These are phyloP conservation scores for Paramecium sexaurelia DNA, from an alignment of 73 alveolate genomes.

Conservation along the genomic window DNA sequence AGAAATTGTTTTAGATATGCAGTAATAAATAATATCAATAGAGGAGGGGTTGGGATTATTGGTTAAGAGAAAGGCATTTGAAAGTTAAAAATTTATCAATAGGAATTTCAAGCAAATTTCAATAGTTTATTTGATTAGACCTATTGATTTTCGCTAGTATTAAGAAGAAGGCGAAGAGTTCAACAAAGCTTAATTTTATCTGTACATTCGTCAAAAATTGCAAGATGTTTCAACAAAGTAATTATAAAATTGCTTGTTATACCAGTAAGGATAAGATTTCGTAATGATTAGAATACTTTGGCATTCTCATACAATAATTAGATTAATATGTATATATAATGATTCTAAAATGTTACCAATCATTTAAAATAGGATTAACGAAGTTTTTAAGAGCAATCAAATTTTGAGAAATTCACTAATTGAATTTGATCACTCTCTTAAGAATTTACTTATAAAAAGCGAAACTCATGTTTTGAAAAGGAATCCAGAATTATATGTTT, in stretches of 20 bases:
- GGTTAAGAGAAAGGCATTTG: constrained; percentile 4
- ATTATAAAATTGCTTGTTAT: background rate
- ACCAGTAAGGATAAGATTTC: background rate
- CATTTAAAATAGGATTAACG: background rate
- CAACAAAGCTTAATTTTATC: background rate
- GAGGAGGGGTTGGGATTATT: background rate
- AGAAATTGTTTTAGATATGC: background rate
- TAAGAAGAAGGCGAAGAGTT: background rate
- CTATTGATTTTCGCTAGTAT: background rate
- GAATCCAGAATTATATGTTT: background rate
- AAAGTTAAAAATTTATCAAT: constrained; percentile 9
- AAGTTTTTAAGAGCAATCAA: background rate
- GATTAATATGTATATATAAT: constrained; percentile 24
- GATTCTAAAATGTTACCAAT: background rate
- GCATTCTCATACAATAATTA: constrained; percentile 14
- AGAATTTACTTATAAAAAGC: background rate
- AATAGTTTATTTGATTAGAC: background rate
- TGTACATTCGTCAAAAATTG: background rate
- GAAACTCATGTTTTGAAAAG: background rate
- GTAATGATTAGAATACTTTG: constrained; percentile 9
- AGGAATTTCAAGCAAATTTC: constrained; percentile 20
- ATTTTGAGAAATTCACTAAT: background rate
- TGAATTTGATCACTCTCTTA: constrained; percentile 6
- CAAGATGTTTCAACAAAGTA: background rate
- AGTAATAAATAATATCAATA: background rate